phyloP scores from a whole-genome alignment of 768 basidiomycete genomes.

The Mycena vulgaris region DNA sequence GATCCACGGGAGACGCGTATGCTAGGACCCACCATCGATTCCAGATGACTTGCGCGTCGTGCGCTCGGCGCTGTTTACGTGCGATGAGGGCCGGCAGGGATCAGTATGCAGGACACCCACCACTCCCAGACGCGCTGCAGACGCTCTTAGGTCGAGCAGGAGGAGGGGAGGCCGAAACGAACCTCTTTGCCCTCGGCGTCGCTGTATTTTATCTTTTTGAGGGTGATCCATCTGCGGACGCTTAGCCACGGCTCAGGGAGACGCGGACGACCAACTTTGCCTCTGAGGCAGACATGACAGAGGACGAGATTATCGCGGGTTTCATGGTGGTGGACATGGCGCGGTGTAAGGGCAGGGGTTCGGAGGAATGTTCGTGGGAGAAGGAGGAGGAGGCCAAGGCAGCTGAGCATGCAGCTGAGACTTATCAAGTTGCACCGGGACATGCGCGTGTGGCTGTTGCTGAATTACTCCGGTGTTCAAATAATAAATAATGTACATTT shows the following conservation, averaged over 20 bases:
- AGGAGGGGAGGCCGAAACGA: conserved; percentile 33
- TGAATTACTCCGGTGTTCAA: not conserved
- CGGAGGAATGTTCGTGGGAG: not conserved
- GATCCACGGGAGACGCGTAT: not conserved
- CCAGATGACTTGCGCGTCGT: conserved; percentile 83
- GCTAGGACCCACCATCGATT: conserved; percentile 75
- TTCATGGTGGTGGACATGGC: conserved; percentile 32
- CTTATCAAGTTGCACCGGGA: not conserved
- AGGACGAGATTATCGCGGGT: conserved; percentile 60
- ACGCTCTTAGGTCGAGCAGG: conserved; percentile 16
- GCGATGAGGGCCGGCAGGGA: not conserved
- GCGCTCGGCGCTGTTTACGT: conserved; percentile 70
- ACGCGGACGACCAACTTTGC: conserved; percentile 65
- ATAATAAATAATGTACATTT: conserved; percentile 9
- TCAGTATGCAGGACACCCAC: not conserved
- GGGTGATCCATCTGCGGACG: conserved; percentile 80
- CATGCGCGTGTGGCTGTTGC: not conserved
- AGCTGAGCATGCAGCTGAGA: not conserved
- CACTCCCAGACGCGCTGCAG: conserved; percentile 88
- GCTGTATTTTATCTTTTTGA: conserved; percentile 86
- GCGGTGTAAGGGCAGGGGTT: conserved; percentile 1
- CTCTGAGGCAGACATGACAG: conserved; percentile 67
- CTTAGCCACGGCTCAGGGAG: not conserved
- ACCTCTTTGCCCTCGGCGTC: conserved; percentile 87
- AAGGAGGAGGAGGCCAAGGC: not conserved